Conservation (phyloP, 2,329 filamentous ascomycete genomes). For the Trematosphaeria pertusa region DNA sequence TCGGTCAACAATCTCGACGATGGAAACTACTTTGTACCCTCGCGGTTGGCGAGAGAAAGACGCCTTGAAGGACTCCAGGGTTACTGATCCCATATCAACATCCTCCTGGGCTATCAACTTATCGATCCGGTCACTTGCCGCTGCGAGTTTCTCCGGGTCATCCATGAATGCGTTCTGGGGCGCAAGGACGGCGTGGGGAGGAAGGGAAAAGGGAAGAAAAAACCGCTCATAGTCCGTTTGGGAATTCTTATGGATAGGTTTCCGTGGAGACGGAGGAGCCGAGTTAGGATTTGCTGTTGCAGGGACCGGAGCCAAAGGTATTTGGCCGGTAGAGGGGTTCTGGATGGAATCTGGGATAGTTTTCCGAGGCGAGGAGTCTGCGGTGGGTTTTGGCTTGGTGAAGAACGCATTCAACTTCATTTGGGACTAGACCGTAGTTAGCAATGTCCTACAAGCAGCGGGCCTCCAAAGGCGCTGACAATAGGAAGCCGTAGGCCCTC, state of each 20-base stretch:
- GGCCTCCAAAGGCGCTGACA: too few relatives aligned
- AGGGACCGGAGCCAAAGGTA: constrained; percentile 34
- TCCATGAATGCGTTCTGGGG: constrained; percentile 50
- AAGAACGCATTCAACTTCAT: constrained; percentile 55
- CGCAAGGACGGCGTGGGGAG: constrained; percentile 75
- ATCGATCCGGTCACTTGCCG: constrained; percentile 38
- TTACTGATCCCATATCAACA: constrained; percentile 19
- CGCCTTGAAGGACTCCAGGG: constrained; percentile 24
- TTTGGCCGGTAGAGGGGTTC: constrained; percentile 34
- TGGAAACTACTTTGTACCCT: constrained; percentile 26
- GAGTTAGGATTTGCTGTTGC: constrained; percentile 32
- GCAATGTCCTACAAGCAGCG: too few relatives aligned
- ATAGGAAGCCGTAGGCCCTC: constrained; percentile 11
- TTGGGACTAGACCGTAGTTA: constrained; percentile 44
- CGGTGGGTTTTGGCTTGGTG: constrained; percentile 47
- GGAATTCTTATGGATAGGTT: constrained; percentile 35
- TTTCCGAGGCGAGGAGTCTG: constrained; percentile 35
- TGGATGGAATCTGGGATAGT: constrained; percentile 40
- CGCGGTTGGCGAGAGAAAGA: constrained; percentile 23
- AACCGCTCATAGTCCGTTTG: constrained; percentile 60
- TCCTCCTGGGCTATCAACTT: constrained; percentile 25
- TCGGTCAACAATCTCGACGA: constrained; percentile 51
- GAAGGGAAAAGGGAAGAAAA: constrained; percentile 84
- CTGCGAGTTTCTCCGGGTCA: constrained; percentile 35
- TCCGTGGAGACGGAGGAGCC: constrained; percentile 43